These are phyloP conservation scores for Solanum neorickii DNA, from an alignment of 257 asterid species.

Conservation along the genomic window DNA sequence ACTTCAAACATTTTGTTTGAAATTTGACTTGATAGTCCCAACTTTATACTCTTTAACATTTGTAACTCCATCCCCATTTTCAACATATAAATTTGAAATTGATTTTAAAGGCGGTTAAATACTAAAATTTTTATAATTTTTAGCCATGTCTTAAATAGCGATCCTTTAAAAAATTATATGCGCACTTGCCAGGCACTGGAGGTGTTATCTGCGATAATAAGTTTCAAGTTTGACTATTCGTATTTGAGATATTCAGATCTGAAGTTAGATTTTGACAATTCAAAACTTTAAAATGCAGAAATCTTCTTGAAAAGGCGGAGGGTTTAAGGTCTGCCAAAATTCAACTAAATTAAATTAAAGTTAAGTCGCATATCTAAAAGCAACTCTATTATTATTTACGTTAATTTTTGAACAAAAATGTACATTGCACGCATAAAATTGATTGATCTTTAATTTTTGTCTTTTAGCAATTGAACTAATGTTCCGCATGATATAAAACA, in stretches of 20 bases:
- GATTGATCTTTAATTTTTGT: no score
- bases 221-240: fast-evolving
- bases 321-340: background rate
- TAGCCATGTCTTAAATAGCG: background rate
- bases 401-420: no score
- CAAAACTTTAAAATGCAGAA: background rate
- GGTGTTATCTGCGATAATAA: background rate
- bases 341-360: background rate
- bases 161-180: background rate
- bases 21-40: background rate
- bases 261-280: background rate
- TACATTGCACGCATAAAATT: no score
- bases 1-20: background rate
- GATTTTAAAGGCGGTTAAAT: background rate
- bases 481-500: no score
- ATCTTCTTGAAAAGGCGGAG: background rate
- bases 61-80: background rate
- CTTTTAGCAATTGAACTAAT: background rate
- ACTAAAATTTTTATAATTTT: background rate
- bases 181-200: background rate
- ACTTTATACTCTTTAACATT: background rate
- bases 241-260: fast-evolving
- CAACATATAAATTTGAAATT: background rate
- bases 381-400: background rate
- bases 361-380: background rate